Base-by-base conservation (phyloP, 805 yeast species). In the Candida odintsovae region DNA sequence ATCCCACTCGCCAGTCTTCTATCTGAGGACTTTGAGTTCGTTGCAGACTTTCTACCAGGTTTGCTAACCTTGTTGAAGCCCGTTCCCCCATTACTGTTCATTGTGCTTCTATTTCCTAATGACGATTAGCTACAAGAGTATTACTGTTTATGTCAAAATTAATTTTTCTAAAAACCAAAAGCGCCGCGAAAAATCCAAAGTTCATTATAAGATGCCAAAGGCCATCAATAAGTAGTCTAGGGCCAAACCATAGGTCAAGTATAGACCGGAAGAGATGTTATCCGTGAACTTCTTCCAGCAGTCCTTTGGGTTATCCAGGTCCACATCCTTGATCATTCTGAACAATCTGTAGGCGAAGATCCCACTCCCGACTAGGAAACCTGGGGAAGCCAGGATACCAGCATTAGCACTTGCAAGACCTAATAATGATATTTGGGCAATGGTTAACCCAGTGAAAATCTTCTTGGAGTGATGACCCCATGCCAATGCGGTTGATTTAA, bases 401-500 rank as follows among this genome's bases (percentile, higher is more conserved):
- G 83, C 82, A 61, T 82, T 67, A 20, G 76, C 57, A 1, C 97
- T 98, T 23, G 95, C 87, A 8, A 76, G 51, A 2, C 81, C 71
- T 50, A 80, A 77, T 36, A 82, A 65, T 1, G 76, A 76, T 52
- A 86, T 71, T 66, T 94, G 99, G 1, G 80, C 80, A 2, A 71
- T 70, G 7, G 88, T 77, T 52, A 90, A 62, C 0, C 77, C 82
- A 40, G 78, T 72, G 57, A 86, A 72, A 38, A 90, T 78, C 11
- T 80, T 75, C 62, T 86, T 90, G 1, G 96, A 78, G 28, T 78
- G 75, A 20, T 76, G 77, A 9, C 95, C 95, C 99, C 99, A 95
- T 2, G 86, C 90, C 54, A 94, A 74, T 8, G 99, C 99, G 0
- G 98, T 90, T 2, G 96, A 87, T 64, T 90, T 90, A 55, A 94